Evolutionary conservation across 495 filamentous ascomycete genomes (phyloP), one percentile per base, ranked within the genome.

Genomic region (Cercophora samala): DNA sequence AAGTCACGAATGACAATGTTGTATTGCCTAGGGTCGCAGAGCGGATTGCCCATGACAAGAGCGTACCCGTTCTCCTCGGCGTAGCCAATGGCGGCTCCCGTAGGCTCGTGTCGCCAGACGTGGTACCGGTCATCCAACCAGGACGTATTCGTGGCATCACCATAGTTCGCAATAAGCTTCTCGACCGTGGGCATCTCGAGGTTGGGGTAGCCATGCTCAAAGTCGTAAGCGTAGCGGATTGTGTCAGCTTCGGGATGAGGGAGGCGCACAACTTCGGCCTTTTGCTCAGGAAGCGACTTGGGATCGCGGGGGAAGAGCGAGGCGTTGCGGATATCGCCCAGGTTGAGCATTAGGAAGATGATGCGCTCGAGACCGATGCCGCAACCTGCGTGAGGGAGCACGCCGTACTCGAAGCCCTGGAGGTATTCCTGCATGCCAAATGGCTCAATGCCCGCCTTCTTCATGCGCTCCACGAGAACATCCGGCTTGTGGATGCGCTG

Each of bases 321-420:
- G 1, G 91, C 92, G 42, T 95, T 85, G 29, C 93, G 89, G 64
- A 97, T 94, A 76, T 97, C 93, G 68, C 93, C 93, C 9, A 97
- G 80, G 68, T 90, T 86, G 25, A 97, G 81, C 66, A 96, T 76
- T 29, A 97, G 85, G 84, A 96, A 94, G 13, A 97, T 76, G 5
- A 97, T 80, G 58, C 93, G 90, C 78, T 97, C 93, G 6, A 97
- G 81, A 37, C 93, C 93, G 66, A 97, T 91, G 75, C 93, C 93
- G 68, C 91, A 92, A 54, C 93, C 93, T 0, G 91, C 93, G 65
- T 97, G 93, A 2, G 93, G 93, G 4, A 94, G 93, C 0, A 92
- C 89, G 22, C 92, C 93, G 82, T 87, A 96, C 65, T 91, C 85
- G 82, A 97, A 97, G 22, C 87, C 92, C 68, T 91, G 87, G 71